phyloP scores from a whole-genome alignment of 441 rosid genomes.

The Gossypium trilobum region DNA sequence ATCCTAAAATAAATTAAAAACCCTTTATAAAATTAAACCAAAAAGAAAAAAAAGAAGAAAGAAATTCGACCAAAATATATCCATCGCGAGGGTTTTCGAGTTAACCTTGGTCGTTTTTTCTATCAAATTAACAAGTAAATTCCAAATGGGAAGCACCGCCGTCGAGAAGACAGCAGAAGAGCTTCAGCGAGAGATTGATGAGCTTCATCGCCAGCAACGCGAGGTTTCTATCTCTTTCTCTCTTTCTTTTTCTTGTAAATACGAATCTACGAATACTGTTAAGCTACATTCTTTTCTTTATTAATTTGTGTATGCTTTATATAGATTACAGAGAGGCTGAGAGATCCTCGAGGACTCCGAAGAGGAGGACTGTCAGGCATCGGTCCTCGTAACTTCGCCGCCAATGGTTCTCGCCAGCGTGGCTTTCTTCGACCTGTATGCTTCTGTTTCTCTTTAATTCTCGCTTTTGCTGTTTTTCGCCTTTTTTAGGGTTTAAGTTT shows the following conservation, averaged over 20 bases:
- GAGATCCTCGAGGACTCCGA: slow-evolving; percentile 90
- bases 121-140: neutral
- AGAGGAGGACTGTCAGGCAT: slow-evolving; percentile 45
- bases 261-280: neutral
- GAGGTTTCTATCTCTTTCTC: slow-evolving; percentile 39
- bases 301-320: neutral
- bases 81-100: neutral
- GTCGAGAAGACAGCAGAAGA: slow-evolving; percentile 66
- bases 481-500: neutral
- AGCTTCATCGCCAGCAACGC: slow-evolving; percentile 86
- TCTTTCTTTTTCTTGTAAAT: neutral
- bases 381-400: slow-evolving; percentile 49
- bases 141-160: slow-evolving; percentile 51
- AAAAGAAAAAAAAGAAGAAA: neutral
- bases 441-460: neutral
- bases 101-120: neutral
- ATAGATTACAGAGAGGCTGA: slow-evolving; percentile 80
- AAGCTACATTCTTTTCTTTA: neutral
- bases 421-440: slow-evolving; percentile 57
- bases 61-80: neutral
- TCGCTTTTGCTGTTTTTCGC: neutral
- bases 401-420: slow-evolving; percentile 52
- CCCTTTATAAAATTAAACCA: neutral
- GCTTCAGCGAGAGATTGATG: slow-evolving; percentile 79
- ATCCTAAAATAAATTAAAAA: neutral